Evolutionary conservation across 2,329 filamentous ascomycete genomes (phyloP), one percentile per base, ranked within the genome.

Genomic region (Claviceps maximensis): DNA sequence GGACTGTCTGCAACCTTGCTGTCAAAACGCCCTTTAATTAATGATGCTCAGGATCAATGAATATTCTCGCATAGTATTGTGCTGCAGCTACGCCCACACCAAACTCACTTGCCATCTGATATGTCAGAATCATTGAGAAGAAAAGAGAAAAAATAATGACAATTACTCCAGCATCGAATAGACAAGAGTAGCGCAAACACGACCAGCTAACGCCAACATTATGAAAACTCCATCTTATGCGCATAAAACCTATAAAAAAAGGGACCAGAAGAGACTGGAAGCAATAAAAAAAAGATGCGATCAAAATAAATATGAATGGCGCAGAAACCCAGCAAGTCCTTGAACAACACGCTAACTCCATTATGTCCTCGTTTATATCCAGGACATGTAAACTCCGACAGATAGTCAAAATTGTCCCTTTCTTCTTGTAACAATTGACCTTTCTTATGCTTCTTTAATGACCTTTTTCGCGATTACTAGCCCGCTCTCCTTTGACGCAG

Each of bases 401-500:
- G 38, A 49, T 40, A 51, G 42, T 58, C 52, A 53, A 46, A 55
- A 56, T 19, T 19, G 7, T 8, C n/a, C 33, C 10, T 19, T 17
- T 47, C 17, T 23, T 55, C 60, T 5, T 6, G 23, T 15, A 45
- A 23, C 25, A 17, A 27, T 23, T 25, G 25, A 7, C 55, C 59
- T 49, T 52, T 59, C 54, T 47, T 4, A 31, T 64, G 56, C 40
- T 47, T 50, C 23, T 40, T 42, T n/a, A 59, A 25, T 54, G 56
- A 33, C 50, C 55, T 65, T 71, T 76, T 59, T 79, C 79, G 54
- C 73, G 73, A 63, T 74, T 77, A 40, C 71, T 60, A 6, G 72
- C 73, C 52, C 75, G 69, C 63, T 79, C 75, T n/a, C 76, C 75
- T 69, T 80, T 82, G 58, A 85, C 77, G 67, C 91, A 97, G 69